Evolutionary conservation across 345 rosid genomes (phyloP).

Genomic region (Dipteronia dyeriana): DNA sequence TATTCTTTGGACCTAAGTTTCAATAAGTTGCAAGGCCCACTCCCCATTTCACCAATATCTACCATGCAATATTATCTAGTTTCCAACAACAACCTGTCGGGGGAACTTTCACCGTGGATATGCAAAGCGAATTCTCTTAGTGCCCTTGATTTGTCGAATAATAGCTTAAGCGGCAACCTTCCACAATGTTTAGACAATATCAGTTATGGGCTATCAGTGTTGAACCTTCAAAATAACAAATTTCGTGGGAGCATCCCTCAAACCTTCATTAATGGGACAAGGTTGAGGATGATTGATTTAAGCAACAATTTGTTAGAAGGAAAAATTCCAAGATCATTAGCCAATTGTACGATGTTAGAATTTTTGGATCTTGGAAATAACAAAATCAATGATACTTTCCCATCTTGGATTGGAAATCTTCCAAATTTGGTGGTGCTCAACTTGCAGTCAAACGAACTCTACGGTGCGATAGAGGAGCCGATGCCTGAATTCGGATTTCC

Average conservation of each 20-base stretch:
- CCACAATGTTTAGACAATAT: constrained; percentile 32
- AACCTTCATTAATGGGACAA: neutral
- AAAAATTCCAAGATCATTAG: constrained; percentile 14
- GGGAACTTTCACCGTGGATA: constrained; percentile 14
- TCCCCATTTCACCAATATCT: constrained; percentile 21
- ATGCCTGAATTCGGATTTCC: neutral
- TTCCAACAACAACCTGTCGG: constrained; percentile 20
- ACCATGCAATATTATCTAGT: fast-evolving
- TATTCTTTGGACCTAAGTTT: neutral
- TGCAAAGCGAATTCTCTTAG: constrained; percentile 4
- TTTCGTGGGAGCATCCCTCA: constrained; percentile 25
- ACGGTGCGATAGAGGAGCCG: neutral
- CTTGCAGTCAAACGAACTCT: constrained; percentile 8
- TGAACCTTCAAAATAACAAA: constrained; percentile 18
- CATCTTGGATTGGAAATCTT: constrained; percentile 27
- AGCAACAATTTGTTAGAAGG: constrained; percentile 16
- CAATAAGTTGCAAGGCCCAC: constrained; percentile 13
- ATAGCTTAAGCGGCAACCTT: constrained; percentile 19
- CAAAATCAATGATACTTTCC: constrained; percentile 22
- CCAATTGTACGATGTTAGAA: neutral
- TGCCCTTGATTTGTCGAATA: constrained; percentile 24
- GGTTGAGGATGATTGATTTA: constrained; percentile 21
- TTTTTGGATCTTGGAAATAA: constrained; percentile 22
- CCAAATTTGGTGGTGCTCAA: constrained; percentile 1
- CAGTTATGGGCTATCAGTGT: neutral